phyloP scores from a whole-genome alignment of 2,329 filamentous ascomycete species.

The Clarireedia homoeocarpa region DNA sequence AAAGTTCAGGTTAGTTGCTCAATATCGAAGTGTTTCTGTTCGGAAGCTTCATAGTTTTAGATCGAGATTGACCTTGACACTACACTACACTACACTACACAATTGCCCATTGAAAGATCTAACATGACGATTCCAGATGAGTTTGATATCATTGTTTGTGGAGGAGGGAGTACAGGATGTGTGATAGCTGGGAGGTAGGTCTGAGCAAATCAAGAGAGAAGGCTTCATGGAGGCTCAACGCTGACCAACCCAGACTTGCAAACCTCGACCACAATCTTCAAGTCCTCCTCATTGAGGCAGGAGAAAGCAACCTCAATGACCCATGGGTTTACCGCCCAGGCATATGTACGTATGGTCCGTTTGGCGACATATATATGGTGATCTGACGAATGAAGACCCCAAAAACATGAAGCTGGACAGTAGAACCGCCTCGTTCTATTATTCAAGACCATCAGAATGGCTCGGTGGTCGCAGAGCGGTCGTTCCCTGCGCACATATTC shows the following conservation, averaged over 20 bases:
- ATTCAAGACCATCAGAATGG: slow-evolving; percentile 48
- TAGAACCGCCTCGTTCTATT: slow-evolving; percentile 59
- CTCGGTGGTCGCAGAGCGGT: slow-evolving; percentile 50
- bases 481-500: slow-evolving; percentile 38
- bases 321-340: slow-evolving; percentile 44
- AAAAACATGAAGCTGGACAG: slow-evolving; percentile 39
- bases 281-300: slow-evolving; percentile 46
- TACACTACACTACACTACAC: too few relatives aligned
- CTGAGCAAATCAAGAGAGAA: neutral
- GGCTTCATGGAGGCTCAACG: neutral
- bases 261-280: slow-evolving; percentile 38
- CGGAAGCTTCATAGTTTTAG: neutral
- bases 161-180: slow-evolving; percentile 41
- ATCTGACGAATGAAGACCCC: slow-evolving; percentile 19
- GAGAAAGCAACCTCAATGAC: slow-evolving; percentile 44
- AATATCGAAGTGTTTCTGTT: neutral
- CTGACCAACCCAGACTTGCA: slow-evolving; percentile 34
- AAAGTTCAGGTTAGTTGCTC: neutral
- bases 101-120: too few relatives aligned
- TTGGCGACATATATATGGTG: slow-evolving; percentile 31
- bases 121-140: slow-evolving; percentile 30
- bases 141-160: slow-evolving; percentile 45
- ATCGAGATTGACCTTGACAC: neutral
- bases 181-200: slow-evolving; percentile 38
- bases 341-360: slow-evolving; percentile 38